Conservation (phyloP, 2,329 filamentous ascomycete genomes). For the Colletotrichum sp. region DNA sequence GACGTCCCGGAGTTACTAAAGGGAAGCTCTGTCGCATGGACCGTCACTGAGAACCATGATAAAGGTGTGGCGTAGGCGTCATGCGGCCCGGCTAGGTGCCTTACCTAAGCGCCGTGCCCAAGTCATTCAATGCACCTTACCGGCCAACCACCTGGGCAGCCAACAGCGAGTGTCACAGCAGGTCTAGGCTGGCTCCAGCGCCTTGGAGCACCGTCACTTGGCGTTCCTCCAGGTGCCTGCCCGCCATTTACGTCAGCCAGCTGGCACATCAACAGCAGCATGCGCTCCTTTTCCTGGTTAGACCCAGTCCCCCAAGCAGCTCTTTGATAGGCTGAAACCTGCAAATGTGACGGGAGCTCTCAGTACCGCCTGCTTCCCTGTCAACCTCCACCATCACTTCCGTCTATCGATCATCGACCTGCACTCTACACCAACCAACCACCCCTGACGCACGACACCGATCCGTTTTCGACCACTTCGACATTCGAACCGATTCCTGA, state of each 20-base stretch:
- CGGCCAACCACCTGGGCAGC: neutral
- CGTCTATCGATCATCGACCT: conserved; percentile 19
- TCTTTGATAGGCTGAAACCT: conserved; percentile 22
- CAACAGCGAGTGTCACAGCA: neutral
- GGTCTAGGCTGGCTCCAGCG: neutral
- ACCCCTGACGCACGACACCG: conserved; percentile 17
- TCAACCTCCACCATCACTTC: conserved; percentile 20
- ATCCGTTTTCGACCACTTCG: conserved; percentile 12
- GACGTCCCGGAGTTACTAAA: neutral
- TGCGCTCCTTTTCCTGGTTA: conserved; percentile 9
- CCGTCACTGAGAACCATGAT: neutral
- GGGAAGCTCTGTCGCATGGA: neutral
- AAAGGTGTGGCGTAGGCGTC: conserved; percentile 6
- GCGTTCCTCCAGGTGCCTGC: neutral
- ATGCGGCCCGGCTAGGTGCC: neutral
- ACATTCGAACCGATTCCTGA: conserved; percentile 6
- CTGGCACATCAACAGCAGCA: neutral
- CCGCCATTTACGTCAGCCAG: conserved; percentile 15
- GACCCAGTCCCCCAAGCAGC: conserved; percentile 6
- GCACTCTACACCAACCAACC: conserved; percentile 20
- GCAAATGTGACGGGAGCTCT: conserved; percentile 20
- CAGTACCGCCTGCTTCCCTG: conserved; percentile 21
- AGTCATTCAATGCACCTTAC: neutral
- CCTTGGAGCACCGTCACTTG: neutral
- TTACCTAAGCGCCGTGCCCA: neutral